A percentile compares a stretch with the other conserved stretches of the same genome.
These are phyloP conservation scores for Ceratobasidium sp. DNA, from an alignment of 1,284 basidiomycete species.

Conservation along the genomic window DNA sequence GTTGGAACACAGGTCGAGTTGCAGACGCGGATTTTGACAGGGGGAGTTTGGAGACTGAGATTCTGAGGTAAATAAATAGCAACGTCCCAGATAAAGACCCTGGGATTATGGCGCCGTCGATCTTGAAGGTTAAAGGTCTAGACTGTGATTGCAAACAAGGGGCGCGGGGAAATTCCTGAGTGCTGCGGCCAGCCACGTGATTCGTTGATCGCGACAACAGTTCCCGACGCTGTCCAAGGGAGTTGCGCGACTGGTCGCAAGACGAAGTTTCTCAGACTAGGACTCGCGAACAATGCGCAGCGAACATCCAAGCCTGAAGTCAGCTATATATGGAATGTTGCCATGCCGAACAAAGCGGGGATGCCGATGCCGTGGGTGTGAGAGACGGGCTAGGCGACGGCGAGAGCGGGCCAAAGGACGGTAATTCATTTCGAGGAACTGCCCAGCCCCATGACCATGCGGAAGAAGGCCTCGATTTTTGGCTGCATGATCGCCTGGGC, in stretches of 20 bases:
- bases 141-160: not conserved
- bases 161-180: not conserved
- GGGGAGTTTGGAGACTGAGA: not conserved
- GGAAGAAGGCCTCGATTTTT: slow-evolving; percentile 18
- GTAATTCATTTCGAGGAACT: not conserved
- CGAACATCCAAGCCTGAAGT: slow-evolving; percentile 1
- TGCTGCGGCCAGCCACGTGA: not conserved
- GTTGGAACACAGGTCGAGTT: not conserved
- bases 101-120: not conserved
- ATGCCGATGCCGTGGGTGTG: slow-evolving; percentile 1
- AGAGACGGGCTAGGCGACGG: not conserved
- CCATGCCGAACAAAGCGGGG: slow-evolving; percentile 28
- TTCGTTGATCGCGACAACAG: not conserved
- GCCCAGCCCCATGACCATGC: slow-evolving; percentile 18
- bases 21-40: not conserved
- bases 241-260: not conserved
- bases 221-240: not conserved
- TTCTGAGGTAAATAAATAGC: not conserved
- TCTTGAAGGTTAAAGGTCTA: not conserved
- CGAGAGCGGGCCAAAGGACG: not conserved
- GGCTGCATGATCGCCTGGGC: slow-evolving; percentile 27
- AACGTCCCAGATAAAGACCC: not conserved
- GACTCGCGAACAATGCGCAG: not conserved
- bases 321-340: slow-evolving; percentile 20
- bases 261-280: not conserved